Conservation (phyloP, 2,329 filamentous ascomycete species). For the Fusarium guadeloupense region DNA sequence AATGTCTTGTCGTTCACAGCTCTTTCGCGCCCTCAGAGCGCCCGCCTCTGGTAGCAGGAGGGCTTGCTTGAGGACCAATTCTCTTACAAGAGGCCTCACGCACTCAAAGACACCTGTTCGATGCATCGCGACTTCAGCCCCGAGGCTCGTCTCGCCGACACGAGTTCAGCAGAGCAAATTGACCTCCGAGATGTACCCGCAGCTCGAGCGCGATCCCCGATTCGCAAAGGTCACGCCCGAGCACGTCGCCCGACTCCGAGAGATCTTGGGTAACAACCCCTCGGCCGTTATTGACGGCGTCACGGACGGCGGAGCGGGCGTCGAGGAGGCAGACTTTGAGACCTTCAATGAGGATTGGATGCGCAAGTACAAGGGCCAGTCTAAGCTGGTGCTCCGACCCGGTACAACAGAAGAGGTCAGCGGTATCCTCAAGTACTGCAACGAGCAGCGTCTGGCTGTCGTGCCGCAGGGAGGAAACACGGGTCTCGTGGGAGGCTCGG, state of each 20-base stretch:
- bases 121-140: slow-evolving; percentile 46
- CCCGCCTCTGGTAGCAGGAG: slow-evolving; percentile 27
- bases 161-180: slow-evolving; percentile 61
- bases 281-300: slow-evolving; percentile 88
- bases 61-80: slow-evolving; percentile 19
- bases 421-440: slow-evolving; percentile 92
- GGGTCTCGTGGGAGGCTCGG: slow-evolving; percentile 91
- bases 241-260: slow-evolving; percentile 84
- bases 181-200: slow-evolving; percentile 87
- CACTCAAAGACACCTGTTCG: slow-evolving; percentile 21
- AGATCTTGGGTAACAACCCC: slow-evolving; percentile 75
- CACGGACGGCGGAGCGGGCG: slow-evolving; percentile 66
- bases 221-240: slow-evolving; percentile 79
- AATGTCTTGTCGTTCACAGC: slow-evolving; percentile 42
- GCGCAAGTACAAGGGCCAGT: slow-evolving; percentile 95
- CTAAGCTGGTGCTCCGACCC: slow-evolving; percentile 87
- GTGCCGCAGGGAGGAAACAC: slow-evolving; percentile 98
- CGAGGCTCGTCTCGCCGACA: slow-evolving; percentile 41
- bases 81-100: slow-evolving; percentile 10
- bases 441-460: slow-evolving; percentile 88
- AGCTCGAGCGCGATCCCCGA: slow-evolving; percentile 79
- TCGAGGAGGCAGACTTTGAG: slow-evolving; percentile 83
- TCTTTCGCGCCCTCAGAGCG: slow-evolving; percentile 41
- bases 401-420: slow-evolving; percentile 87
- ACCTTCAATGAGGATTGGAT: slow-evolving; percentile 98